Evolutionary conservation across 352 stramenopile genomes (phyloP), one percentile per base, ranked within the genome.

Genomic region (Poterioochromonas sp.): DNA sequence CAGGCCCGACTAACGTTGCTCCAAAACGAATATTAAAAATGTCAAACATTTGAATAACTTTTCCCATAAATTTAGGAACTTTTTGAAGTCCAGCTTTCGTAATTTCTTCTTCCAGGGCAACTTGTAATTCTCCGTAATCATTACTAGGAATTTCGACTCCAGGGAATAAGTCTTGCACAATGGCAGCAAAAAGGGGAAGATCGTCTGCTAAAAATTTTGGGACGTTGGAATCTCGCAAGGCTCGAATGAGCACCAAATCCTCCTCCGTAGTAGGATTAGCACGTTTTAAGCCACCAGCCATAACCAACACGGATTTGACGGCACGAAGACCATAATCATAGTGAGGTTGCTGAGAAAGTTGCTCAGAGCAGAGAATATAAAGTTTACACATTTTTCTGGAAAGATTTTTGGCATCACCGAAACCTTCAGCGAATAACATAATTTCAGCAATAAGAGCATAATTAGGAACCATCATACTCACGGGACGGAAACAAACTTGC

Each of bases 141-240:
- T 92, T 92, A 41, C 91, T 84, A 0, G 89, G 89, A 29, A 95
- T 83, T 70, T 92, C 88, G 39, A 95, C 89, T 0, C 84, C 63
- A 11, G 88, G 90, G 74, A 96, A 96, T 0, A 97, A 78, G 78
- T 96, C 91, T n/a, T 22, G 86, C 85, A 97, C 84, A 40, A 97
- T 82, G 8, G 94, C 83, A 0, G 87, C 86, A 83, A 97, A 97
- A 0, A 97, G 85, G 8, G 89, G 90, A 0, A 94, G 84, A 80
- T 97, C 93, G 81, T 97, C 90, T 47, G 88, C 86, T 32, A 96
- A 87, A 76, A 97, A 96, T 82, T 97, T 97, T 0, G 91, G 92
- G 1, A 96, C 92, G 81, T 97, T 97, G 82, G 93, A 96, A 76
- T 97, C 92, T 15, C 92, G 87, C 49, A 97, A 79, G 0, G 93